Evolutionary conservation across 441 rosid genomes (phyloP).

Genomic region (Hura crepitans): DNA sequence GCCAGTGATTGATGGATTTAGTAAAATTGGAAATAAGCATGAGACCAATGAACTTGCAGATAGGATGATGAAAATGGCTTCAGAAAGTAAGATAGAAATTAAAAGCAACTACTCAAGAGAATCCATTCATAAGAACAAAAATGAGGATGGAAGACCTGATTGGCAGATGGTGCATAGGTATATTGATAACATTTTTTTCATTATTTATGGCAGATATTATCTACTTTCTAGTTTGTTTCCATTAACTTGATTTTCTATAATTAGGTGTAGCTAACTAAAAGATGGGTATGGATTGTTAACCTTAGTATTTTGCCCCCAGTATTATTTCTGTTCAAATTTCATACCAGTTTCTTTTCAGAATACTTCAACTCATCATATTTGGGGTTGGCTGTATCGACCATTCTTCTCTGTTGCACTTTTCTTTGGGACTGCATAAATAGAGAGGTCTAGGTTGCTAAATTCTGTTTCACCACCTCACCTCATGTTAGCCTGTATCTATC

Average conservation of each 20-base stretch:
- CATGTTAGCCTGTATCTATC: neutral
- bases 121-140: conserved; percentile 30
- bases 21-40: conserved; percentile 57
- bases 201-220: neutral
- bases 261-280: conserved; percentile 5
- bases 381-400: neutral
- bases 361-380: neutral
- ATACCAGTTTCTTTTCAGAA: neutral
- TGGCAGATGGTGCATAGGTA: conserved; percentile 82
- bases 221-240: neutral
- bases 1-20: conserved; percentile 83
- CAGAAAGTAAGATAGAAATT: conserved; percentile 28
- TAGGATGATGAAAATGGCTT: conserved; percentile 84
- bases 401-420: neutral
- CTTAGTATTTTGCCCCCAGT: neutral
- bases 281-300: neutral
- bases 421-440: neutral
- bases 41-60: conserved; percentile 72
- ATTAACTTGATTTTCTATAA: neutral
- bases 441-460: neutral
- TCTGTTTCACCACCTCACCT: neutral
- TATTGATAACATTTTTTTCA: conserved; percentile 19
- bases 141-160: conserved; percentile 40
- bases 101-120: conserved; percentile 34
- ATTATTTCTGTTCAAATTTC: neutral